Evolutionary conservation across 352 stramenopile species (phyloP).

Genomic region (Phytophthora europaea): DNA sequence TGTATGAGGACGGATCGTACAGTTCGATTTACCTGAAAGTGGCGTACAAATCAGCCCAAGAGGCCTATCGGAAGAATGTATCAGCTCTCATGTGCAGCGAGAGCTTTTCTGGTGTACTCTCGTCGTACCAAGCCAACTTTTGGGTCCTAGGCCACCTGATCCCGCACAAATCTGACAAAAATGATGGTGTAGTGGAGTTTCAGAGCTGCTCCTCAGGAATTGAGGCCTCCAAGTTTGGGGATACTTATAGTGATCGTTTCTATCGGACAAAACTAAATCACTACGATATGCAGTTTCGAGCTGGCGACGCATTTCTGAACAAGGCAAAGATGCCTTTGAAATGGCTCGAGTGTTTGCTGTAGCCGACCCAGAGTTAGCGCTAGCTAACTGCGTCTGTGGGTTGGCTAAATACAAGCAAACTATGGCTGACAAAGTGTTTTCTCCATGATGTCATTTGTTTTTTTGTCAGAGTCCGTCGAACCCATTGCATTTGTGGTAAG

Average conservation of each 20-base stretch:
- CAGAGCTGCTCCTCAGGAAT: constrained; percentile 38
- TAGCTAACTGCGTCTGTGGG: too few relatives aligned
- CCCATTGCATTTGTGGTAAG: too few relatives aligned
- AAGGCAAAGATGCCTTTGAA: constrained; percentile 35
- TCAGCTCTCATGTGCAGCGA: constrained; percentile 46
- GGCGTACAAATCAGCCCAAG: constrained; percentile 31
- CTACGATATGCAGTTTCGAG: constrained; percentile 39
- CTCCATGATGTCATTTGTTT: too few relatives aligned
- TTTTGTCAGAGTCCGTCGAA: too few relatives aligned
- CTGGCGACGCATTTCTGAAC: constrained; percentile 15
- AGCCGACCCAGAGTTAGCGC: not conserved
- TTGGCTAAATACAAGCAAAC: too few relatives aligned
- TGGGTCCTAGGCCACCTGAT: constrained; percentile 31
- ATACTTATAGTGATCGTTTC: constrained; percentile 26
- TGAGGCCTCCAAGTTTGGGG: constrained; percentile 27
- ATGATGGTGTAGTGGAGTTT: constrained; percentile 43
- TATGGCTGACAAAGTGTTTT: too few relatives aligned
- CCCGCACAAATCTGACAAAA: constrained; percentile 38
- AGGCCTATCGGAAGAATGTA: constrained; percentile 37
- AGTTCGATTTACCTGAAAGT: constrained; percentile 5
- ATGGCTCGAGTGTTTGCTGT: constrained; percentile 37
- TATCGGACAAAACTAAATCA: constrained; percentile 28
- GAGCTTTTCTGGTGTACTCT: constrained; percentile 40
- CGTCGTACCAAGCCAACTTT: constrained; percentile 29
- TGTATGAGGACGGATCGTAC: constrained; percentile 37